Base-by-base conservation (phyloP, 2,329 filamentous ascomycete genomes). In the Penicillium verrucosum region DNA sequence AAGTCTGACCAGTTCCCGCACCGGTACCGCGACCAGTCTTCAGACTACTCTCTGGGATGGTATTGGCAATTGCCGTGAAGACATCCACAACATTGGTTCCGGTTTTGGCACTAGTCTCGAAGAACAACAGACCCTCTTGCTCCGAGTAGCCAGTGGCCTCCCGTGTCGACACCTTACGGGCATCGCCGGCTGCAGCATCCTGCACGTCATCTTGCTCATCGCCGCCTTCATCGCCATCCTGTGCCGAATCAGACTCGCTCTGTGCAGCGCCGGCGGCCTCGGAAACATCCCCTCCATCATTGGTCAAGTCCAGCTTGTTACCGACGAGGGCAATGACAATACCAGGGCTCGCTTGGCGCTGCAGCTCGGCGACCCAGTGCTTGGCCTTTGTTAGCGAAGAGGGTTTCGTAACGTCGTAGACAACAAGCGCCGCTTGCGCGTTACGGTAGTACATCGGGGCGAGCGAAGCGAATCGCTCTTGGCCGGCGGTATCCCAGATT, bases 381-480 rank as follows among this genome's bases (percentile, higher is more conserved):
- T 96, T 96, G 51, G 94, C 94, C 80, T 99, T 97, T 77, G 91
- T 86, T 66, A 99, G 87, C 46, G 92, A 96, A 48, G 91, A 94
- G 42, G 92, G 89, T 77, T 97, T 97, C 61, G 94, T 99, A 68
- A 99, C 87, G 74, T 99, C 93, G 85, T 97, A 99, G 73, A 97
- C 93, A 60, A 99, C 93, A 65, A 99, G 89, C 14, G 94, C 94
- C 62, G 92, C 92, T 80, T 97, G 93, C 50, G 94, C 94, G 75
- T 99, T 97, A 77, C 93, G 92, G 82, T 97, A 97, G 84, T 99
- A 99, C 94, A 97, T 97, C 68, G 93, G 94, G 51, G 94, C 94
- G 59, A 97, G 85, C 50, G 90, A 95, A 68, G 93, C 93, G 73
- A 97, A 99, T 62, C 93, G 90, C 81, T 99, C 93, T 78, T 99